Evolutionary conservation across 2,329 filamentous ascomycete species (phyloP).

Genomic region (Elsinoe arachidis): DNA sequence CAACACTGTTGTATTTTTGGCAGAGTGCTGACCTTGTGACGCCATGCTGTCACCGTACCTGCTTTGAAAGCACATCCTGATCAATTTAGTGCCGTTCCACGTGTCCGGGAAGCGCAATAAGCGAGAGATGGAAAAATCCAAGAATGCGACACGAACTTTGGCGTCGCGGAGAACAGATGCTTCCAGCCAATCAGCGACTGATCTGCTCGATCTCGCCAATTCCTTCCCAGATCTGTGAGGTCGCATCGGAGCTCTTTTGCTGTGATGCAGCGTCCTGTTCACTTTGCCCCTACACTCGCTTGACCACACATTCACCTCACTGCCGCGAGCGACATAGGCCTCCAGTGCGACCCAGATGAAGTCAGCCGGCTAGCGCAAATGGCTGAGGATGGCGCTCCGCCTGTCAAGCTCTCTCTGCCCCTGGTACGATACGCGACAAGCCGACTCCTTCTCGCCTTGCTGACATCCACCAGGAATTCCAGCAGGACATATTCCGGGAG

Average conservation of each 20-base stretch:
- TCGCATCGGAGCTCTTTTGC: neutral
- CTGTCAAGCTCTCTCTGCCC: constrained; percentile 74
- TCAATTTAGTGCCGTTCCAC: neutral
- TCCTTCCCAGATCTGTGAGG: constrained; percentile 3
- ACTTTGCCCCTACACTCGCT: neutral
- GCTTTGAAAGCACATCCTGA: neutral
- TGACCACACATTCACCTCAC: neutral
- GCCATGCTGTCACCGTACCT: neutral
- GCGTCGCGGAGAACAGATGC: neutral
- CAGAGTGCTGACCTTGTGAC: neutral
- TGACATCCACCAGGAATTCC: constrained; percentile 55
- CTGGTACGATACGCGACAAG: constrained; percentile 41
- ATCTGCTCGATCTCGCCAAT: neutral
- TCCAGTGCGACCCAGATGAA: neutral
- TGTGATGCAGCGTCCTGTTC: neutral
- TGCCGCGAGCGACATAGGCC: neutral
- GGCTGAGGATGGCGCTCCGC: constrained; percentile 27
- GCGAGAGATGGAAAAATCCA: neutral
- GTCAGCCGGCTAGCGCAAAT: constrained; percentile 10
- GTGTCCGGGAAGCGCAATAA: neutral
- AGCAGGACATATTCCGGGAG: constrained; percentile 90
- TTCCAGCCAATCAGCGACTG: neutral
- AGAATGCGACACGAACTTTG: neutral
- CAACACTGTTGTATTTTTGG: neutral
- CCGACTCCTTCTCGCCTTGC: constrained; percentile 15